phyloP scores from a whole-genome alignment of 176 grass and related monocot species.

The sorghum (Sorghum bicolor) region DNA sequence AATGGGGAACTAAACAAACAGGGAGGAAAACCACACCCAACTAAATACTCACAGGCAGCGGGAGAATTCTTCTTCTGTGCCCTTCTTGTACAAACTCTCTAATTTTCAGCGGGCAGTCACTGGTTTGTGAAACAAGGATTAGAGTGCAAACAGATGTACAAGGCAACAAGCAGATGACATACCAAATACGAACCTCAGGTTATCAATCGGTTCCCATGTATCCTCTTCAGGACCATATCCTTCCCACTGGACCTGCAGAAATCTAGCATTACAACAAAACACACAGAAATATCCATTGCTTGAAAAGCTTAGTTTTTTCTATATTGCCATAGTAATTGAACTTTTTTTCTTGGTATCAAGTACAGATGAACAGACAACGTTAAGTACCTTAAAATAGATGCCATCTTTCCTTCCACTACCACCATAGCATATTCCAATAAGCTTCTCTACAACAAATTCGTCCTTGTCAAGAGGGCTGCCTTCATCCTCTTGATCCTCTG shows the following conservation, averaged over 20 bases:
- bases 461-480: conserved; percentile 28
- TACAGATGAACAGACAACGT: neutral
- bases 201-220: conserved; percentile 78
- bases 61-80: conserved; percentile 50
- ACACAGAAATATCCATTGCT: neutral
- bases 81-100: conserved; percentile 70
- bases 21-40: neutral
- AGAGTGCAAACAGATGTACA: neutral
- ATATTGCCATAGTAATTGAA: neutral
- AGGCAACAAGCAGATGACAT: neutral
- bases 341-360: neutral
- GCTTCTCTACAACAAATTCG: conserved; percentile 68
- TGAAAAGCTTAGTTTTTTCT: too few relatives aligned
- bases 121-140: conserved; percentile 29
- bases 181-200: conserved; percentile 52
- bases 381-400: conserved; percentile 60
- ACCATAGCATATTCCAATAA: conserved; percentile 61
- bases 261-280: neutral
- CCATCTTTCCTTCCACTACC: conserved; percentile 41
- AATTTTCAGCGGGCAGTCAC: conserved; percentile 63
- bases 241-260: conserved; percentile 72
- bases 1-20: neutral
- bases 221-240: conserved; percentile 71
- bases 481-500: conserved; percentile 35
- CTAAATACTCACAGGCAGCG: conserved; percentile 51